These are phyloP conservation scores for Triticum aestivum DNA, from an alignment of 176 grass and related monocot genomes.

Conservation along the genomic window IWGSC_CS_RefSeq_v2.1 NC_057807.1:685828392-685828891, in stretches of 20 bases:
- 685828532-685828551: constrained; percentile 74
- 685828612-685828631: too few relatives aligned
- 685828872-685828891: background rate
- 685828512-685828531: constrained; percentile 93
- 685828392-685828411: background rate
- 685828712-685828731: background rate
- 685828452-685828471: constrained; percentile 67
- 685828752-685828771: background rate
- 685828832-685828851: constrained; percentile 1
- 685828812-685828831: background rate
- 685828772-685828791: background rate
- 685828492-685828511: constrained; percentile 30
- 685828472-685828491: background rate
- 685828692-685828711: too few relatives aligned
- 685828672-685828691: too few relatives aligned
- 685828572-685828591: too few relatives aligned
- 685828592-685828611: too few relatives aligned
- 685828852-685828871: background rate
- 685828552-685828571: background rate
- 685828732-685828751: background rate
- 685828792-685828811: background rate
- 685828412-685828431: background rate
- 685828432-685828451: constrained; percentile 63
- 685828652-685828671: too few relatives aligned
- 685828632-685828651: too few relatives aligned